Conservation (phyloP, 106 monocot species). For the Amphibolis antarctica region DNA sequence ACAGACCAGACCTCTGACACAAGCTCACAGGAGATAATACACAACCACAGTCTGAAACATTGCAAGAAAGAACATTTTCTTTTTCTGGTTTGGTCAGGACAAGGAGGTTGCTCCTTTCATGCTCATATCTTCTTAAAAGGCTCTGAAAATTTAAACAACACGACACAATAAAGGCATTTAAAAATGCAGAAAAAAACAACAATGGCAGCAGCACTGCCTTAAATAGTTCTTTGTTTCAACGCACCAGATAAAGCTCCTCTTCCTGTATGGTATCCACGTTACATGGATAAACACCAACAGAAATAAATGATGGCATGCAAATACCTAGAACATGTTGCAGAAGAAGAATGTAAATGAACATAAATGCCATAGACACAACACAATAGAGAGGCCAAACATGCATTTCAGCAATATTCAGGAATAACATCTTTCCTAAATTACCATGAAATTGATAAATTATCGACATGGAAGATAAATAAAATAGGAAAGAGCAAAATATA, state of each 20-base stretch:
- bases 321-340: constrained; percentile 21
- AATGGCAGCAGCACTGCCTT: neutral
- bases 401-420: too few relatives aligned
- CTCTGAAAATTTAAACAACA: constrained; percentile 18
- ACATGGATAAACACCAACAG: constrained; percentile 20
- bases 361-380: too few relatives aligned
- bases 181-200: neutral
- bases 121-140: constrained; percentile 30
- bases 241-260: constrained; percentile 61
- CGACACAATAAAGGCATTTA: neutral
- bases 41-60: constrained; percentile 22
- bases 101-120: constrained; percentile 35
- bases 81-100: constrained; percentile 12
- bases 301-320: constrained; percentile 39
- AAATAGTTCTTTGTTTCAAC: neutral
- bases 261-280: constrained; percentile 22
- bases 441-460: too few relatives aligned
- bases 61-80: neutral
- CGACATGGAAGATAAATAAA: too few relatives aligned
- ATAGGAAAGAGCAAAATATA: too few relatives aligned
- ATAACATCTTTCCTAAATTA: too few relatives aligned
- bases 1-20: constrained; percentile 20
- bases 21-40: constrained; percentile 27
- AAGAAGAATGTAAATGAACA: too few relatives aligned
- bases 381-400: too few relatives aligned